phyloP scores from a whole-genome alignment of 2,329 filamentous ascomycete species.

The Clonostachys rhizophaga region DNA sequence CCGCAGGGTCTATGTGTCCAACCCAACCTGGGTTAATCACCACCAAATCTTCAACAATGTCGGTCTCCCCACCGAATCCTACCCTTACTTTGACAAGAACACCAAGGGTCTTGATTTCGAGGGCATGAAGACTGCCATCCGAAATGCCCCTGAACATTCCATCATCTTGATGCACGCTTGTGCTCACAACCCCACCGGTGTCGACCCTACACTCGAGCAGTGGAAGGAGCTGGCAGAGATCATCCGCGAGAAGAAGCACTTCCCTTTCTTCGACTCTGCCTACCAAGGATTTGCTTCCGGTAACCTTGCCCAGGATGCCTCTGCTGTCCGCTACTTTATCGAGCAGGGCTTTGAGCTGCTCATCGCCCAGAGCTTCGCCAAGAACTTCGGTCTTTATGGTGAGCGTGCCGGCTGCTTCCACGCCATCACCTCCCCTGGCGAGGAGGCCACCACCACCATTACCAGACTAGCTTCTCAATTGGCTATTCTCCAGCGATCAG shows the following conservation, averaged over 20 bases:
- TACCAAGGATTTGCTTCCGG: constrained; percentile 98
- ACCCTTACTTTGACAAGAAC: constrained; percentile 89
- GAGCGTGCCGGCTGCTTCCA: constrained; percentile 97
- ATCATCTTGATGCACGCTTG: constrained; percentile 92
- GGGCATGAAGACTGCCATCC: constrained; percentile 73
- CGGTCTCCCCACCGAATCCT: constrained; percentile 68
- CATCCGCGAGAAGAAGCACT: constrained; percentile 74
- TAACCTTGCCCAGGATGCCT: constrained; percentile 77
- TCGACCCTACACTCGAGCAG: constrained; percentile 89
- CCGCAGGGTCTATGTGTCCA: constrained; percentile 82
- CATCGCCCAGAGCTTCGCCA: constrained; percentile 91
- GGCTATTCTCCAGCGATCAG: constrained; percentile 89
- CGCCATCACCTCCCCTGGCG: constrained; percentile 70
- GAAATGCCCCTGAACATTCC: constrained; percentile 69
- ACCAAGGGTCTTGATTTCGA: constrained; percentile 91
- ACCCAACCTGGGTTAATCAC: constrained; percentile 98
- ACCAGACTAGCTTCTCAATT: constrained; percentile 78
- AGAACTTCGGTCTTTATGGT: constrained; percentile 97
- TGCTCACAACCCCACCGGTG: constrained; percentile 96
- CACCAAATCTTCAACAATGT: constrained; percentile 97
- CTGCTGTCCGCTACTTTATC: constrained; percentile 91
- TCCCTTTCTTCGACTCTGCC: constrained; percentile 97
- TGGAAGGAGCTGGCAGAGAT: constrained; percentile 85
- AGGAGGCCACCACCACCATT: constrained; percentile 59
- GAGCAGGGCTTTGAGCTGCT: constrained; percentile 86